These are phyloP conservation scores for Prinsepia uniflora DNA, from an alignment of 306 rosid genomes.

Conservation along the genomic window DNA sequence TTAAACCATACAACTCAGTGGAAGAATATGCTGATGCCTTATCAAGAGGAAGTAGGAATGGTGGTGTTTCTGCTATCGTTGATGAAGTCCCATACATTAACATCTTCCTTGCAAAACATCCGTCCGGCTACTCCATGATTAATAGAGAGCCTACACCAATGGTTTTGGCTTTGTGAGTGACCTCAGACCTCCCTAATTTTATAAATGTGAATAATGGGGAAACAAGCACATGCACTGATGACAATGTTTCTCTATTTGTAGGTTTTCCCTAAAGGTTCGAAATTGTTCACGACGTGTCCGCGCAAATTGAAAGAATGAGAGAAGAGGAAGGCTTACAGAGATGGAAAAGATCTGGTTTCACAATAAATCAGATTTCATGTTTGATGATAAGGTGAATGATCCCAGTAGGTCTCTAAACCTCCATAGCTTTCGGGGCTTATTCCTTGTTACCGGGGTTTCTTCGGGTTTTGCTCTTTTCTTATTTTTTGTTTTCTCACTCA, in stretches of 20 bases:
- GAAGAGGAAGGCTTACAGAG: constrained; percentile 5
- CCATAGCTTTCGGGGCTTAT: constrained; percentile 14
- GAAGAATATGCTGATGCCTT: constrained; percentile 18
- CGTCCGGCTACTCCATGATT: neutral
- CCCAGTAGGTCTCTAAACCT: neutral
- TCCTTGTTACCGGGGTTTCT: constrained; percentile 1
- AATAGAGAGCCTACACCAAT: constrained; percentile 1
- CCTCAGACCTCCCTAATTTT: neutral
- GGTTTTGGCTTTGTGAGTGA: constrained; percentile 30
- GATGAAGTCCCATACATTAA: constrained; percentile 15
- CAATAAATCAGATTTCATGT: neutral
- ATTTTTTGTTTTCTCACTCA: neutral
- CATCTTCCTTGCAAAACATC: constrained; percentile 18
- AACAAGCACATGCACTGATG: too few species aligned
- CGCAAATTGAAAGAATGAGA: constrained; percentile 11
- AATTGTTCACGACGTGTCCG: constrained; percentile 18
- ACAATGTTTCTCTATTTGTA: neutral
- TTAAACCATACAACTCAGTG: neutral
- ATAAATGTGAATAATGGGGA: too few species aligned
- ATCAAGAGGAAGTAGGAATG: constrained; percentile 7
- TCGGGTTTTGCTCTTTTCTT: neutral
- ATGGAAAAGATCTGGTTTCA: constrained; percentile 14
- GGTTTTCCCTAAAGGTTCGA: constrained; percentile 21
- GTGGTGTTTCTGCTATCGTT: constrained; percentile 21
- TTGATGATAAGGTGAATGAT: neutral